Evolutionary conservation across 2,329 filamentous ascomycete genomes (phyloP).

Genomic region (Sclerotinia trifoliorum): DNA sequence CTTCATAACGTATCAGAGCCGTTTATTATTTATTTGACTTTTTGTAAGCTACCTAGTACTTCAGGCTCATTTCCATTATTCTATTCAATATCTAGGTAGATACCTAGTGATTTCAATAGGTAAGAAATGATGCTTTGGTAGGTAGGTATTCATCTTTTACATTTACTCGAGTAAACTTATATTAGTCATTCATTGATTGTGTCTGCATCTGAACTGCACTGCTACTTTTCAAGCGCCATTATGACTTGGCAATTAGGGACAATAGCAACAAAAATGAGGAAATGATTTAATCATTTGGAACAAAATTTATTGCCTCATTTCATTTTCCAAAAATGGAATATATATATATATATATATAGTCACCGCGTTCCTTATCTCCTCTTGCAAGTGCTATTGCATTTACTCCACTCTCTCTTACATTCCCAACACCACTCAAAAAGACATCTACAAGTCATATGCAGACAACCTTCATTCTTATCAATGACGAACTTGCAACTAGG

Average conservation of each 20-base stretch:
- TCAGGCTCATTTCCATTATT: too few species aligned
- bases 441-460: slow-evolving; percentile 39
- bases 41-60: too few species aligned
- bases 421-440: slow-evolving; percentile 36
- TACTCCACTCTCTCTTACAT: slow-evolving; percentile 31
- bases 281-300: not conserved
- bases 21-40: too few species aligned
- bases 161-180: too few species aligned
- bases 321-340: not conserved
- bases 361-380: not conserved
- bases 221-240: not conserved
- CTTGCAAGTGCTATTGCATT: slow-evolving; percentile 29
- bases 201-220: not conserved
- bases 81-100: too few species aligned
- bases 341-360: not conserved
- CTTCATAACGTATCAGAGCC: too few species aligned
- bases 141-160: too few species aligned
- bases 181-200: too few species aligned
- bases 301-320: not conserved
- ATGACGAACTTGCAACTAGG: slow-evolving; percentile 34
- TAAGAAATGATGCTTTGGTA: too few species aligned
- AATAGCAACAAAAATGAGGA: not conserved
- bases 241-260: not conserved
- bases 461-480: slow-evolving; percentile 35
- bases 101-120: too few species aligned